A percentile compares a stretch with the other conserved stretches of the same genome.
Evolutionary conservation across 2,329 filamentous ascomycete genomes (phyloP).

Genomic region (Sclerotiophoma versabilis): DNA sequence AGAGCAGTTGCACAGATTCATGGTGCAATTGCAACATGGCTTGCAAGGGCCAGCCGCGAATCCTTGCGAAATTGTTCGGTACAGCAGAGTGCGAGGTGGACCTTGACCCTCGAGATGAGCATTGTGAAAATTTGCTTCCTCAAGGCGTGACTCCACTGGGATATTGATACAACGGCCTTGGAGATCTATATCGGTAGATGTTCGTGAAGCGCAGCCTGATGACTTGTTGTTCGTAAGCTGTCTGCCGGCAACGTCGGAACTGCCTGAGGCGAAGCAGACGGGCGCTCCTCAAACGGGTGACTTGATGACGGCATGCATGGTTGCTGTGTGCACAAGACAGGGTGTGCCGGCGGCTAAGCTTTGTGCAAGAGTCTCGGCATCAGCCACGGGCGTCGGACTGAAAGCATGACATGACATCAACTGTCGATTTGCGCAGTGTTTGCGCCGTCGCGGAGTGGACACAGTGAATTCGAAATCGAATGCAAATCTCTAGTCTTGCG

Average conservation of each 20-base stretch:
- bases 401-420: conserved; percentile 31
- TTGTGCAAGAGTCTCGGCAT: conserved; percentile 39
- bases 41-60: conserved; percentile 13
- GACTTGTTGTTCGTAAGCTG: conserved; percentile 1
- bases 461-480: background rate
- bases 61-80: conserved; percentile 7
- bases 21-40: conserved; percentile 10
- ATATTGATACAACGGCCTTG: conserved; percentile 20
- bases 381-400: conserved; percentile 26
- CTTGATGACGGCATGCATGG: conserved; percentile 32
- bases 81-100: conserved; percentile 17
- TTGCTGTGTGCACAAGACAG: conserved; percentile 7
- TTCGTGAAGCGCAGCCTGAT: conserved; percentile 2
- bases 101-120: conserved; percentile 14
- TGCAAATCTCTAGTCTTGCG: conserved; percentile 9
- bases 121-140: conserved; percentile 14
- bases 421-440: conserved; percentile 4
- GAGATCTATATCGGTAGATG: conserved; percentile 1
- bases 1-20: conserved; percentile 4
- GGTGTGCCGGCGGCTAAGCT: conserved; percentile 32
- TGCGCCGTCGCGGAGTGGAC: background rate
- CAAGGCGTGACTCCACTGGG: conserved; percentile 7
- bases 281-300: conserved; percentile 10
- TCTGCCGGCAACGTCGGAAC: conserved; percentile 21
- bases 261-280: conserved; percentile 17